Evolutionary conservation across 2,329 filamentous ascomycete genomes (phyloP), one percentile per base, ranked within the genome.

Genomic region (Fusarium acutatum): DNA sequence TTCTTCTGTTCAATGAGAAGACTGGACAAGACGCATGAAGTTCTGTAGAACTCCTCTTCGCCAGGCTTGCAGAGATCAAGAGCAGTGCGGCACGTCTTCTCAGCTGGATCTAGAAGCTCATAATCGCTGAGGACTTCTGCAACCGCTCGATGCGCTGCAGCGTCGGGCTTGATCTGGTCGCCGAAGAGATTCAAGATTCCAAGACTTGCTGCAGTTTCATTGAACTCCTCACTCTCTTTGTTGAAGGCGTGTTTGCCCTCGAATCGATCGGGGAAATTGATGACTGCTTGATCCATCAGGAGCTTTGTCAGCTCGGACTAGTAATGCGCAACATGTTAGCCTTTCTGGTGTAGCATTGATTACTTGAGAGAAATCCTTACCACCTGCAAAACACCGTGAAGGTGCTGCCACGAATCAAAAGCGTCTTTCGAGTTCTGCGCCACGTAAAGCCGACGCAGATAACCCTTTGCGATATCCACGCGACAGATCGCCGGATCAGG

Each of bases 171-270:
- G 32, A 69, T 40, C 15, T 69, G 64, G 1, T 79, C 73, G 8
- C 53, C 53, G 28, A 80, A 78, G 2, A 80, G 64, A 2, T 60
- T 59, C 18, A 71, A 50, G 2, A 80, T 46, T 2, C 75, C 78
- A 0, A 79, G 56, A 12, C 57, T 67, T 6, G 63, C 58, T 22
- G 60, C 58, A 17, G 24, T 50, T 3, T 60, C 63, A 4, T 71
- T 34, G 6, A 54, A 46, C 5, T 43, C 32, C 3, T 47, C 65
- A 9, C 43, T 14, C 1, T 50, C 22, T 30, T 24, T 59, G 63
- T 0, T 4, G 0, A 17, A n/a, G 5, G 24, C 41, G 1, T 47
- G 17, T 8, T 20, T 14, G 2, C 15, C 34, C 6, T 65, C 57
- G 20, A 52, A 56, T 0, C 37, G 24, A 0, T 53, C 30, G 0